A percentile compares a stretch with the other conserved stretches of the same genome.
These are phyloP conservation scores for Aspergillus niger DNA, from an alignment of 2,329 filamentous ascomycete genomes.

Conservation along the genomic window DNA sequence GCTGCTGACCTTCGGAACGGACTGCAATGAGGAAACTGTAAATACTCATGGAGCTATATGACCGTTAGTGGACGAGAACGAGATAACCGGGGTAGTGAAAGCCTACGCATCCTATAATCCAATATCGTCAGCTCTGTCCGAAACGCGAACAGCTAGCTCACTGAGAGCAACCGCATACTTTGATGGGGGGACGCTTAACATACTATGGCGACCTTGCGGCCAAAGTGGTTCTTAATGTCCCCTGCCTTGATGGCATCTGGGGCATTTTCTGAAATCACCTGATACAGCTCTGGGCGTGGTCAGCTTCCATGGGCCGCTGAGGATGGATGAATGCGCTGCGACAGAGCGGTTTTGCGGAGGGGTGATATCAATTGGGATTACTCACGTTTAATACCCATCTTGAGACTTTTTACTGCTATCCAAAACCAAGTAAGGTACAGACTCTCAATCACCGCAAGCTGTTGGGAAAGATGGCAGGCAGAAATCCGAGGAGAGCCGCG, in stretches of 20 bases:
- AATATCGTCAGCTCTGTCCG: background rate
- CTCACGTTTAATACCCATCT: constrained; percentile 57
- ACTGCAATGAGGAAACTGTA: constrained; percentile 99
- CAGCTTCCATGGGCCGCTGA: constrained; percentile 11
- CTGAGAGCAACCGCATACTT: constrained; percentile 13
- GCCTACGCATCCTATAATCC: constrained; percentile 59
- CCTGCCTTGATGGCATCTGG: constrained; percentile 95
- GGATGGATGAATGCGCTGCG: constrained; percentile 59
- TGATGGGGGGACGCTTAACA: constrained; percentile 38
- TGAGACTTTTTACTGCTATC: constrained; percentile 13
- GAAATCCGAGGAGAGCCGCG: constrained; percentile 5
- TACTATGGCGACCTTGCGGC: constrained; percentile 96
- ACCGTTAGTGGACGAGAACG: constrained; percentile 21
- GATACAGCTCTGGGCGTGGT: constrained; percentile 62
- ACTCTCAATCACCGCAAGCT: background rate
- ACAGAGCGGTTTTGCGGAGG: constrained; percentile 19
- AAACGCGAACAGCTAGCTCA: background rate
- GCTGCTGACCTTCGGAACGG: constrained; percentile 91
- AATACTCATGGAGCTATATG: constrained; percentile 85
- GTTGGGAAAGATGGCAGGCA: background rate
- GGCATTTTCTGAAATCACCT: constrained; percentile 85
- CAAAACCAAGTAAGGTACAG: background rate
- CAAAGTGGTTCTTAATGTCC: constrained; percentile 98
- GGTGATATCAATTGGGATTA: constrained; percentile 7
- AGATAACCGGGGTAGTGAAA: constrained; percentile 1